phyloP scores from a whole-genome alignment of 139 green algal genomes.

The Tetradesmus lagerheimii region DNA sequence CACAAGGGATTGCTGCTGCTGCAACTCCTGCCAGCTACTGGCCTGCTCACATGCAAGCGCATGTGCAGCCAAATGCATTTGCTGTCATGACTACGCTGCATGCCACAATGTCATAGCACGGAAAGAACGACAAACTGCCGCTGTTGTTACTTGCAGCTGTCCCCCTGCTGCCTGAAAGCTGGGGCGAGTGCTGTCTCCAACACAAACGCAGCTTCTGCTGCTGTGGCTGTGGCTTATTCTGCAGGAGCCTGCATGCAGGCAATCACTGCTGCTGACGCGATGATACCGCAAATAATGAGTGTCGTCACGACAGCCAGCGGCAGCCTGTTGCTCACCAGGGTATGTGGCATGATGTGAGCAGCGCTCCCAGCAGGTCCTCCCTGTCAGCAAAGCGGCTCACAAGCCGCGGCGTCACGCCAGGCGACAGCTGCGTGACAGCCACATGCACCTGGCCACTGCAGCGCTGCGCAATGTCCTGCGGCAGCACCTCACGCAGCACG shows the following conservation, averaged over 20 bases:
- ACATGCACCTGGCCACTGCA: slow-evolving; percentile 22
- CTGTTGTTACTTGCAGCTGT: too few relatives aligned
- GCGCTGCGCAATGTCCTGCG: slow-evolving; percentile 10
- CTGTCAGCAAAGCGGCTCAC: slow-evolving; percentile 68
- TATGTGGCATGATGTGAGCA: slow-evolving; percentile 85
- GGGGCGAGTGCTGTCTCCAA: too few relatives aligned
- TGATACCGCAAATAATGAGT: too few relatives aligned
- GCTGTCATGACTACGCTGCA: too few relatives aligned
- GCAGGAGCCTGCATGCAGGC: too few relatives aligned
- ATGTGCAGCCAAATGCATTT: too few relatives aligned
- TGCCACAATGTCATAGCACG: too few relatives aligned
- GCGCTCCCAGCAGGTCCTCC: slow-evolving; percentile 79
- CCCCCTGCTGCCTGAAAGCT: too few relatives aligned
- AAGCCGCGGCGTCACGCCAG: slow-evolving; percentile 50
- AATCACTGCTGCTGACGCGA: not conserved
- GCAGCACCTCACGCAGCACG: slow-evolving; percentile 31
- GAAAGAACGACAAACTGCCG: too few relatives aligned
- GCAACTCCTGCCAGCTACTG: not conserved
- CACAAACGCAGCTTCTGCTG: too few relatives aligned
- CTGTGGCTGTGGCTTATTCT: too few relatives aligned
- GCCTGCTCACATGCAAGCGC: too few relatives aligned
- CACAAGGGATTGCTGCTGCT: not conserved
- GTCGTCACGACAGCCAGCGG: not conserved
- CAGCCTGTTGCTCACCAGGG: slow-evolving; percentile 56
- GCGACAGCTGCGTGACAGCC: slow-evolving; percentile 36